Percentiles rank a stretch among this genome's conserved stretches.
phyloP scores from a whole-genome alignment of 2,329 filamentous ascomycete species.

The Alternaria sp. region DNA sequence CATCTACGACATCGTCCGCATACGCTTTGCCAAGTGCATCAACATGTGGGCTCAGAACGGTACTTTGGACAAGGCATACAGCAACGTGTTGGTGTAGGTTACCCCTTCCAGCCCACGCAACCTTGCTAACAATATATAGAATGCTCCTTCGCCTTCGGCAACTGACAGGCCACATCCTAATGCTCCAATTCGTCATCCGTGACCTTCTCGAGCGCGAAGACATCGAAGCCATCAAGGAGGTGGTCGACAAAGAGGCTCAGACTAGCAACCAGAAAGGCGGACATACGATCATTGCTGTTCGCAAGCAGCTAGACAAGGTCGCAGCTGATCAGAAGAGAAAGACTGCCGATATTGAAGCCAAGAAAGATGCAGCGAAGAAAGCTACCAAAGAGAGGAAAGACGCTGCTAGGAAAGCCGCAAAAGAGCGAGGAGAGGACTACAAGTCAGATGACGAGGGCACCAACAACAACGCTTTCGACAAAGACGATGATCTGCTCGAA shows the following conservation, averaged over 20 bases:
- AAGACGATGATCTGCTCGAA: background rate
- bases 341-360: conserved; percentile 8
- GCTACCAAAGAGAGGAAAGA: conserved; percentile 3
- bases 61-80: conserved; percentile 43
- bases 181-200: conserved; percentile 55
- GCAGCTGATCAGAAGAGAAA: conserved; percentile 23
- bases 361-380: background rate
- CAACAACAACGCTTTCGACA: conserved; percentile 8
- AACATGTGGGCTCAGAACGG: conserved; percentile 38
- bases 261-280: no score
- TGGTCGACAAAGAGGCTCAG: conserved; percentile 27
- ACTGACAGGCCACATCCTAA: conserved; percentile 57
- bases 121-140: background rate
- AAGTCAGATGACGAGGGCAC: conserved; percentile 8
- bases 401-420: background rate
- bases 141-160: conserved; percentile 61
- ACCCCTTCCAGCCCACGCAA: background rate
- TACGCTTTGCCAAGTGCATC: conserved; percentile 52
- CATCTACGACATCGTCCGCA: conserved; percentile 61
- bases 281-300: conserved; percentile 25
- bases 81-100: conserved; percentile 49
- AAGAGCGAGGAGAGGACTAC: conserved; percentile 2
- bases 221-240: conserved; percentile 51
- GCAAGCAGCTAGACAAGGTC: conserved; percentile 39
- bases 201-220: conserved; percentile 55